Evolutionary conservation across 306 rosid species (phyloP), one percentile per base, ranked within the genome.

Genomic region (Vigna radiata): DNA sequence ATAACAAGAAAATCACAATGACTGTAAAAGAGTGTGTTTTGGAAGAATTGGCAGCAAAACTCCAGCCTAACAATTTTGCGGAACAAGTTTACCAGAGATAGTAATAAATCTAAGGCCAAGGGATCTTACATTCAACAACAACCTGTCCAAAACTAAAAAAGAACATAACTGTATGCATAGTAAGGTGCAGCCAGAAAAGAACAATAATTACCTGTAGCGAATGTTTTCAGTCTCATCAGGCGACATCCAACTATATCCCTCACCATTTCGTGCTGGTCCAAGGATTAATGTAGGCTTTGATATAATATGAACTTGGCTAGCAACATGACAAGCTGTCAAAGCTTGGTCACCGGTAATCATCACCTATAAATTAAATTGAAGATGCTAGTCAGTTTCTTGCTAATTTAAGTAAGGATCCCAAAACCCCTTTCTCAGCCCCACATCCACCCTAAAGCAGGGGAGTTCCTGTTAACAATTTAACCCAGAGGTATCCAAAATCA

Each of bases 321-420:
- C 97, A 67, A 96, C 99, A 83, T 96, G 98, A 87, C 99, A 96
- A n/a, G 99, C 98, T 33, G 99, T 95, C 87, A 96, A 78, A 79
- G 99, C 97, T 90, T 96, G 99, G 80, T 96, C 99, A 75, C 99
- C 98, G 55, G 99, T 96, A 84, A 96, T 96, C 99, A 96, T 96
- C 81, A 91, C 99, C 99, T 96, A 77, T 58, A 73, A 68, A 72
- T 41, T 25, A 52, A 49, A 69, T 73, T 46, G 46, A 73, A 67
- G 64, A 78, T 66, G 54, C 43, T 53, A 41, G 68, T 69, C 50
- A 70, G 79, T 65, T 59, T 76, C 6, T 75, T 64, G 13, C 69
- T 23, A 52, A 61, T 12, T 81, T 50, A 68, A 33, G 62, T 50
- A 68, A 33, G 68, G 77, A 75, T 68, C 53, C 14, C 9, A 8